These are phyloP conservation scores for Hypoxylon crocopeplum DNA, from an alignment of 495 filamentous ascomycete species.

Conservation along the genomic window DNA sequence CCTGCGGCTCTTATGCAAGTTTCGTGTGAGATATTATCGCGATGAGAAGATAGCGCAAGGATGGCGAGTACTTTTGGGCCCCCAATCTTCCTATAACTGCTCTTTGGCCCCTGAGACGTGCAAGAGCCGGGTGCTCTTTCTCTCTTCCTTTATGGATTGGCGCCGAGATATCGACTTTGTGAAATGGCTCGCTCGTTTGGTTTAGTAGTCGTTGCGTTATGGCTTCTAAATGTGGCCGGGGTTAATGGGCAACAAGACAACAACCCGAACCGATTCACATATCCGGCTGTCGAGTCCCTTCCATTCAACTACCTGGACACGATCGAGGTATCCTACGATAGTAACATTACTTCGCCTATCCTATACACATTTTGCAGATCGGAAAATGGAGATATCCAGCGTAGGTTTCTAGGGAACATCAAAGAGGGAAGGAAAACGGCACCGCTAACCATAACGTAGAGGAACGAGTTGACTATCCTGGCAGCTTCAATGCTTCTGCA, in stretches of 20 bases:
- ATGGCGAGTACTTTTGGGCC: neutral
- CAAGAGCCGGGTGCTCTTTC: neutral
- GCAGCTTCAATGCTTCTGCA: neutral
- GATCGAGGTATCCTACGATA: neutral
- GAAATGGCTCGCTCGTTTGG: conserved; percentile 1
- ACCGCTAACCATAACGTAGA: conserved; percentile 3
- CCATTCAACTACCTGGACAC: conserved; percentile 1
- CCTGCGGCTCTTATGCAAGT: neutral
- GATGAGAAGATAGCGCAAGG: neutral
- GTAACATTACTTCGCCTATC: conserved; percentile 3
- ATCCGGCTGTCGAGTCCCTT: neutral
- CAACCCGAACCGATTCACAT: conserved; percentile 2
- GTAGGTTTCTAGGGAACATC: neutral
- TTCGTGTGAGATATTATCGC: neutral
- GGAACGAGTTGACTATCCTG: neutral
- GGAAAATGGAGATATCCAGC: neutral
- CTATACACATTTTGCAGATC: conserved; percentile 1
- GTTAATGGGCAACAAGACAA: neutral
- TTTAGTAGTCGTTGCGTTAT: neutral
- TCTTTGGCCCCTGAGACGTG: neutral
- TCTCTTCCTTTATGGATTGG: neutral
- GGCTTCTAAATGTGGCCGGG: neutral
- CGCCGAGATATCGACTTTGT: neutral
- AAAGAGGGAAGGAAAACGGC: neutral
- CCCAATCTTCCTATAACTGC: neutral